These are phyloP conservation scores for Bretziella fagacearum DNA, from an alignment of 2,329 filamentous ascomycete species.

Conservation along the genomic window DNA sequence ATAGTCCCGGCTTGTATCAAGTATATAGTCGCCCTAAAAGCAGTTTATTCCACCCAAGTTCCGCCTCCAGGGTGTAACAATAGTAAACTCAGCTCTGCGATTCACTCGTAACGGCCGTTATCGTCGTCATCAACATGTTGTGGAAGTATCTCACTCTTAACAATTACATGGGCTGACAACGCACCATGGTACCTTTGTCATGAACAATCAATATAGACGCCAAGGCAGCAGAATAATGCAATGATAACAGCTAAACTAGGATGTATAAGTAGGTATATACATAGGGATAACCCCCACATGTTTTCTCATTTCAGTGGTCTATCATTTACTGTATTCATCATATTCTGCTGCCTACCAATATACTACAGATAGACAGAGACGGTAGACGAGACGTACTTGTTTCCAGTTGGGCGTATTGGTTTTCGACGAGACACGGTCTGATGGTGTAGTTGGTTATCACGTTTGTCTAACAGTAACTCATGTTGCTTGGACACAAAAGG, in stretches of 20 bases:
- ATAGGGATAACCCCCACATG: too few species aligned
- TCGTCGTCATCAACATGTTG: neutral
- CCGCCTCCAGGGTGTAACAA: neutral
- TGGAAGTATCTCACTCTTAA: neutral
- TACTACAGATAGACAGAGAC: too few species aligned
- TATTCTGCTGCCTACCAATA: neutral
- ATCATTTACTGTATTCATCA: too few species aligned
- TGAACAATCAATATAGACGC: too few species aligned
- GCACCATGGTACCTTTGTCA: too few species aligned
- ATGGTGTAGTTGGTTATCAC: constrained; percentile 13
- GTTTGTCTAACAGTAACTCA: constrained; percentile 7
- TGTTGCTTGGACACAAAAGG: constrained; percentile 9
- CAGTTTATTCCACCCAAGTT: neutral
- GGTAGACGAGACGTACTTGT: too few species aligned
- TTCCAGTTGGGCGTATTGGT: neutral
- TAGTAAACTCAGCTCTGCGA: constrained; percentile 1
- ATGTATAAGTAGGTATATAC: too few species aligned
- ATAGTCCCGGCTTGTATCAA: constrained; percentile 10
- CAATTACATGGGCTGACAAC: neutral
- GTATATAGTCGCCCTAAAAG: constrained; percentile 11
- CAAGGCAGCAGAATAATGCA: too few species aligned
- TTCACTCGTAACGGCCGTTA: neutral
- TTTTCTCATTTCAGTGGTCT: too few species aligned
- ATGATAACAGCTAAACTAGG: too few species aligned
- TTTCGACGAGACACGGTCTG: neutral